Conservation (phyloP, 495 filamentous ascomycete genomes). For the Cercophora scortea region DNA sequence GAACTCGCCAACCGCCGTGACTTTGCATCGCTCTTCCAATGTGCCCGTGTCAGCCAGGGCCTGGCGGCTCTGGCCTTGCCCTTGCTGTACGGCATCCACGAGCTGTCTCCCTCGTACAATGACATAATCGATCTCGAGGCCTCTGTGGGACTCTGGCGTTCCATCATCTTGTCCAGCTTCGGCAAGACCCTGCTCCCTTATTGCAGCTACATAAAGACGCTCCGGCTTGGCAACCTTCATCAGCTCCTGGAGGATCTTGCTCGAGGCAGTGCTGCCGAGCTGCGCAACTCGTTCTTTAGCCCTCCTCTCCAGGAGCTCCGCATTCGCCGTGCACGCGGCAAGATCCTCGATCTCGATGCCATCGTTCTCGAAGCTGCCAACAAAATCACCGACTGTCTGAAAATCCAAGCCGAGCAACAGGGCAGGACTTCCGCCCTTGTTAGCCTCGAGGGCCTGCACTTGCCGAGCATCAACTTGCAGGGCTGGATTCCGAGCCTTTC, state of each 20-base stretch:
- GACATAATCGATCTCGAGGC: constrained; percentile 18
- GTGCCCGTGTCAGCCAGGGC: constrained; percentile 40
- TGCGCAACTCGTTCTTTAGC: constrained; percentile 42
- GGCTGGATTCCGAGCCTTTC: constrained; percentile 30
- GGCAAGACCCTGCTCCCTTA: constrained; percentile 60
- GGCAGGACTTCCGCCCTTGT: constrained; percentile 36
- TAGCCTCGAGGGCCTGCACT: constrained; percentile 28
- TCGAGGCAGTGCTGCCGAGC: constrained; percentile 14
- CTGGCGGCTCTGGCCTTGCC: constrained; percentile 51
- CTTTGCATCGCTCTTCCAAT: constrained; percentile 51
- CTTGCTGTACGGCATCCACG: constrained; percentile 49
- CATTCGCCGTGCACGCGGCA: neutral
- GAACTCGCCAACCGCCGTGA: constrained; percentile 44
- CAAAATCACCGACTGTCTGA: constrained; percentile 27
- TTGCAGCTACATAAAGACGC: constrained; percentile 54
- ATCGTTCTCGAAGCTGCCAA: constrained; percentile 20
- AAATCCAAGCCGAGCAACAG: constrained; percentile 20
- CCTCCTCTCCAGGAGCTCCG: constrained; percentile 34
- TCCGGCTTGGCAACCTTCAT: constrained; percentile 54
- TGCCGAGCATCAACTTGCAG: constrained; percentile 20
- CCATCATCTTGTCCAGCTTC: constrained; percentile 59
- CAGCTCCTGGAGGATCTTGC: constrained; percentile 48
- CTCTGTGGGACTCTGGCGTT: constrained; percentile 61
- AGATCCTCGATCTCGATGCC: constrained; percentile 9
- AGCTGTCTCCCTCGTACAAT: constrained; percentile 14